phyloP scores from a whole-genome alignment of 164 flowering plant genomes.

The Nelumbo lutea region DNA sequence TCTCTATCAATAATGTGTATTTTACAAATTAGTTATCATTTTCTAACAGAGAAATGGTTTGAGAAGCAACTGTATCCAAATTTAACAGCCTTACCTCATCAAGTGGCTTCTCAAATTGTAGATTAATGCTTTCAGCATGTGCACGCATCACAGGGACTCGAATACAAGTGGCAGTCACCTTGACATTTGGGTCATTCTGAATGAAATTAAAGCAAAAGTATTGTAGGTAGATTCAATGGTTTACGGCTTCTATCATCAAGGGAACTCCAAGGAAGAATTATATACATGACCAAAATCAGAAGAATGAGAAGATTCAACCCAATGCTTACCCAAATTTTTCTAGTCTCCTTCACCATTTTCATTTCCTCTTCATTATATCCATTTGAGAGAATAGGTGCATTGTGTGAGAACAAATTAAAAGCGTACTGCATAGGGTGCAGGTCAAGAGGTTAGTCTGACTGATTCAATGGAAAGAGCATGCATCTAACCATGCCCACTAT shows the following conservation, averaged over 20 bases:
- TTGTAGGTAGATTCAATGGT: not conserved
- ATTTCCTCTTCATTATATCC: conserved; percentile 99
- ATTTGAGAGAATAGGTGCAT: conserved; percentile 80
- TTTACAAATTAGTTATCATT: too few relatives aligned
- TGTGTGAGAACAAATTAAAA: conserved; percentile 92
- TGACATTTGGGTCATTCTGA: conserved; percentile 72
- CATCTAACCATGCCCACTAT: not conserved
- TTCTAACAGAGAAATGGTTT: too few relatives aligned
- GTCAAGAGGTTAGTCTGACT: not conserved
- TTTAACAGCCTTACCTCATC: conserved; percentile 63
- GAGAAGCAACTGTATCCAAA: not conserved
- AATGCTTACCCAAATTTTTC: conserved; percentile 86
- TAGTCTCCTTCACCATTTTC: conserved; percentile 95
- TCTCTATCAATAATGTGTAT: too few relatives aligned
- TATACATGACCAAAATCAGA: not conserved
- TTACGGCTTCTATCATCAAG: too few relatives aligned
- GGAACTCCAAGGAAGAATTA: not conserved
- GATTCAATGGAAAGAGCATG: not conserved
- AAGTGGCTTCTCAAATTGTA: conserved; percentile 86
- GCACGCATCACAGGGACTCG: conserved; percentile 99
- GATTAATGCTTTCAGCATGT: conserved; percentile 96
- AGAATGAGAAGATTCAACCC: not conserved
- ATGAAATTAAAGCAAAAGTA: conserved; percentile 5
- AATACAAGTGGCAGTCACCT: conserved; percentile 94
- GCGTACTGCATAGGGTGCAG: conserved; percentile 71